These are phyloP conservation scores for Capsella bursapastoris DNA, from an alignment of 345 rosid genomes.

Conservation along the genomic window DNA sequence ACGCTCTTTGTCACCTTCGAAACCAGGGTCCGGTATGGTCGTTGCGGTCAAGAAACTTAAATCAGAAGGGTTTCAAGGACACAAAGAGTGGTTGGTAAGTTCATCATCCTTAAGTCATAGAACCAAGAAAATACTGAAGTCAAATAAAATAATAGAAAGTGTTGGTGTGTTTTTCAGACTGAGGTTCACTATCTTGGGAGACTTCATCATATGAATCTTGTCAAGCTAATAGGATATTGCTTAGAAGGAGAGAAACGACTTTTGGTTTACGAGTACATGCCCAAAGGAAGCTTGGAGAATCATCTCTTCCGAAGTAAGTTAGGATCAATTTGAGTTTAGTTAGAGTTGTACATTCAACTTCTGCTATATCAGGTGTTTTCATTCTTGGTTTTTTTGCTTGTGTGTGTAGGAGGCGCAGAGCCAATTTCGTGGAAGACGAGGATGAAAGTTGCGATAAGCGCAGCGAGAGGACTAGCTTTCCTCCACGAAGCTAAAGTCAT, in stretches of 20 bases:
- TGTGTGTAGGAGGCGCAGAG: conserved; percentile 49
- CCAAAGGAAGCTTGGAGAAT: conserved; percentile 88
- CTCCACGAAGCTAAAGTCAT: conserved; percentile 78
- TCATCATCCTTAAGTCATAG: neutral
- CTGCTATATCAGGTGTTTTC: neutral
- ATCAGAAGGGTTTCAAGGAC: conserved; percentile 94
- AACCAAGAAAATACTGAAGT: neutral
- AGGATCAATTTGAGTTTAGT: neutral
- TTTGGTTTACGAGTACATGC: conserved; percentile 87
- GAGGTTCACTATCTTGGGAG: conserved; percentile 85
- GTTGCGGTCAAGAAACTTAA: conserved; percentile 92
- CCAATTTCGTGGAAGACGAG: conserved; percentile 73
- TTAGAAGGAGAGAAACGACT: conserved; percentile 68
- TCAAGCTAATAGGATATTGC: conserved; percentile 84
- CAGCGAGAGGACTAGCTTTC: conserved; percentile 83
- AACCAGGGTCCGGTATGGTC: conserved; percentile 84
- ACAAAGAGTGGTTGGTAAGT: conserved; percentile 98
- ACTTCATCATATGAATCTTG: conserved; percentile 79
- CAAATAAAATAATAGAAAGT: neutral
- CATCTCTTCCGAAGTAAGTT: conserved; percentile 84
- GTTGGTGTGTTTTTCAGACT: conserved; percentile 52
- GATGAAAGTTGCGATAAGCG: conserved; percentile 73
- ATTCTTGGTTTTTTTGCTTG: conserved; percentile 19
- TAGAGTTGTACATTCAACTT: conserved; percentile 20
- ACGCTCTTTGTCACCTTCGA: conserved; percentile 64